Conservation (phyloP, 129 eudicot genomes). For the Oenanthe sinensis region DNA sequence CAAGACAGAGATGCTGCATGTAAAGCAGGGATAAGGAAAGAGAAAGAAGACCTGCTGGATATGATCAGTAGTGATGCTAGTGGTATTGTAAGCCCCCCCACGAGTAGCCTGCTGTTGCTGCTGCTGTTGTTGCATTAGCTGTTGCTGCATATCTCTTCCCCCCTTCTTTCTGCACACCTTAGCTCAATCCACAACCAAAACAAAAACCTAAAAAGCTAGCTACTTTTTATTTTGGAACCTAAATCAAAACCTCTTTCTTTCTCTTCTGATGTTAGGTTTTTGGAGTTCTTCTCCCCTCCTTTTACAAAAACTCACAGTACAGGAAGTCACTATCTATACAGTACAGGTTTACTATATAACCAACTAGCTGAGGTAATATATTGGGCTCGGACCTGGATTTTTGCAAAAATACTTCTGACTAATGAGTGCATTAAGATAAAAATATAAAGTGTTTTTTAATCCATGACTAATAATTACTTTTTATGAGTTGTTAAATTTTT, state of each 20-base stretch:
- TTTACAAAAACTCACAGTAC: background rate
- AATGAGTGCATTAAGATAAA: too few relatives aligned
- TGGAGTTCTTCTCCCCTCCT: background rate
- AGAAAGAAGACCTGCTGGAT: conserved; percentile 42
- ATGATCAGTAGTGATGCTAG: conserved; percentile 42
- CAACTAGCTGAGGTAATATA: background rate
- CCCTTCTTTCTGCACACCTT: conserved; percentile 11
- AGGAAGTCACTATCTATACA: background rate
- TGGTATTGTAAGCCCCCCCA: conserved; percentile 27
- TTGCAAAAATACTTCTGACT: too few relatives aligned
- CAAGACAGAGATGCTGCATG: conserved; percentile 6
- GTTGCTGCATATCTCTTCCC: conserved; percentile 37
- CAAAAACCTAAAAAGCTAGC: background rate
- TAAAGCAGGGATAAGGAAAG: conserved; percentile 10
- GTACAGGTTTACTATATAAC: background rate
- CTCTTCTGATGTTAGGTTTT: background rate
- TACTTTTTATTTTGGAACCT: background rate
- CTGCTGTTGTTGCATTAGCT: conserved; percentile 38
- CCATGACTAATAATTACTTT: too few relatives aligned
- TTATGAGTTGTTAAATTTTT: too few relatives aligned
- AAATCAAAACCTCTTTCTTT: background rate
- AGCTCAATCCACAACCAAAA: background rate
- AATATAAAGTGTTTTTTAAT: too few relatives aligned
- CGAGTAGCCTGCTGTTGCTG: conserved; percentile 17
- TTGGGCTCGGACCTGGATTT: too few relatives aligned